Base-by-base conservation (phyloP, 306 rosid species). In the Pterocarpus santalinus region DNA sequence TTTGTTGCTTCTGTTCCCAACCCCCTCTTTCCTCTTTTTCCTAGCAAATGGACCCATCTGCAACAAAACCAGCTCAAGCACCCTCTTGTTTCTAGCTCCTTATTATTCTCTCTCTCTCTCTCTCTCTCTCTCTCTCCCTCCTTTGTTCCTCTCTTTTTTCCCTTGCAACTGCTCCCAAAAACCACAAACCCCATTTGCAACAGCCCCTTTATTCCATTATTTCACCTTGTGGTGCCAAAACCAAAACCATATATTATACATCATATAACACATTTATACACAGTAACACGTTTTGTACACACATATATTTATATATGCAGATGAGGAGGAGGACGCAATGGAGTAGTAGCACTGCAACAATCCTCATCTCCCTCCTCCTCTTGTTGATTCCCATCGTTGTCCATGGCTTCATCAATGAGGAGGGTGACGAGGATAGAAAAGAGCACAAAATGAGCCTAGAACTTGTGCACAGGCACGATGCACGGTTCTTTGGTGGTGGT, bases 401-500 rank as follows among this genome's bases (percentile, higher is more conserved):
- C 34, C 53, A 79, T 39, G 85, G 85, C 22, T 14, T 62, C 15
- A 47, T 62, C 15, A 52, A 44, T 9, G 9, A 72, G 14, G 66
- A 72, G 2, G 6, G 74, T 9, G 28, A 43, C 5, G 30, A 17
- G 4, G 53, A 35, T 0, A n/a, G 75, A 22, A 0, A 7, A 2
- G 11, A 2, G 3, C 16, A 74, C 0, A n/a, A 16, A 4, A 9
- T 86, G 83, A 87, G 63, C 46, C 12, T 93, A 49, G 92, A 91
- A 71, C 61, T 93, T 3, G 75, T 93, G 13, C 94, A 91, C 80
- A 63, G 90, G 22, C 74, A 89, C 73, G 75, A 87, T 39, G 63
- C 87, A 0, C 82, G 83, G 2, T 8, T 80, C 11, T 3, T 8
- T 9, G 79, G 17, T 1, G 7, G 12, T 8, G n/a, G n/a, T 3